Percentiles rank a stretch among this genome's conserved stretches.
Conservation (phyloP, 257 asterid species). For the Solanum raphanifolium region DNA sequence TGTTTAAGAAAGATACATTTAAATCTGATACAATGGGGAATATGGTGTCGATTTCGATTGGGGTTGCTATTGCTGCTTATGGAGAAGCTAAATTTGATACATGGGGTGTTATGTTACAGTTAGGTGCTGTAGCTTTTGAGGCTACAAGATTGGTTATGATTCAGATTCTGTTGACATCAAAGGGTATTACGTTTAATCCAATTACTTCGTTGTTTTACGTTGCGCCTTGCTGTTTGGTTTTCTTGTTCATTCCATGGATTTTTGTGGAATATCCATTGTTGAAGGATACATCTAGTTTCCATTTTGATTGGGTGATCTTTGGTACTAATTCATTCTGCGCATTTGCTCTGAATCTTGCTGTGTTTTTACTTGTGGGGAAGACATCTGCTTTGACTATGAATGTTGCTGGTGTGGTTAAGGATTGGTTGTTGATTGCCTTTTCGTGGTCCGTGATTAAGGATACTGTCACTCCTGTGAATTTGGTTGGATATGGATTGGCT, state of each 20-base stretch:
- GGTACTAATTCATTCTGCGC: slow-evolving; percentile 61
- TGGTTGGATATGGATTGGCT: slow-evolving; percentile 53
- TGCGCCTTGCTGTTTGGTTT: slow-evolving; percentile 52
- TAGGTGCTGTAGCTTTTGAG: slow-evolving; percentile 61
- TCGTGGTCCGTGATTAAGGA: slow-evolving; percentile 76
- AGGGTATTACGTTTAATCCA: slow-evolving; percentile 49
- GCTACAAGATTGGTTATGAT: slow-evolving; percentile 65
- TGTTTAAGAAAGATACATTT: slow-evolving; percentile 32
- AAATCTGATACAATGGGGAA: slow-evolving; percentile 47
- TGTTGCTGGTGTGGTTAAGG: slow-evolving; percentile 72
- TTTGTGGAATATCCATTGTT: slow-evolving; percentile 47
- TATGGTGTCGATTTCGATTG: slow-evolving; percentile 60
- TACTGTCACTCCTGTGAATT: slow-evolving; percentile 46
- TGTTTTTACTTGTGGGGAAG: slow-evolving; percentile 61
- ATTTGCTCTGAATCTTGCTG: slow-evolving; percentile 57
- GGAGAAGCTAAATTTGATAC: slow-evolving; percentile 62
- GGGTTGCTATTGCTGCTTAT: slow-evolving; percentile 64
- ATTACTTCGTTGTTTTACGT: slow-evolving; percentile 60
- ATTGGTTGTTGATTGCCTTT: slow-evolving; percentile 58
- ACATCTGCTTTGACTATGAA: slow-evolving; percentile 71
- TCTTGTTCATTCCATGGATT: slow-evolving; percentile 49
- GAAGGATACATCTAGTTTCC: slow-evolving; percentile 49
- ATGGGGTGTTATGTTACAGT: slow-evolving; percentile 52
- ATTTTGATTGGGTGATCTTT: slow-evolving; percentile 38
- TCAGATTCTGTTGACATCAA: slow-evolving; percentile 47